Base-by-base conservation (phyloP, 192 early-diverging fungal genomes). In the Linderina pennispora region DNA sequence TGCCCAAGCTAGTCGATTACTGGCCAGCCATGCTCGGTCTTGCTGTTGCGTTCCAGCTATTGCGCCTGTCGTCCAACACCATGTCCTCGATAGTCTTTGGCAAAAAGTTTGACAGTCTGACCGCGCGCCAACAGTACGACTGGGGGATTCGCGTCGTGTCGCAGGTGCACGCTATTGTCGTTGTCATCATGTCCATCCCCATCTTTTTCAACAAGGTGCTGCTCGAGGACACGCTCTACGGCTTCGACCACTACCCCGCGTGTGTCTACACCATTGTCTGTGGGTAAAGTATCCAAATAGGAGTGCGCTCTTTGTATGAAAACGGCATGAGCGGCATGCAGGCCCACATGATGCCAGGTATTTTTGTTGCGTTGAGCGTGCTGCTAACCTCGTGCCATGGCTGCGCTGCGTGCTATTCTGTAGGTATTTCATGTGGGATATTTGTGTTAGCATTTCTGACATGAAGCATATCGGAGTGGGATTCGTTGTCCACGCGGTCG, bases 341-440 rank as follows among this genome's bases (percentile, higher is more conserved):
- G n/a, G n/a, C n/a, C n/a, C n/a, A n/a, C n/a, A n/a, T n/a, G n/a
- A n/a, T n/a, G n/a, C n/a, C n/a, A n/a, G n/a, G n/a, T n/a, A n/a
- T n/a, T n/a, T n/a, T n/a, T n/a, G n/a, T n/a, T n/a, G n/a, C n/a
- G n/a, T n/a, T n/a, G n/a, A n/a, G n/a, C n/a, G n/a, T n/a, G n/a
- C n/a, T n/a, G n/a, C n/a, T n/a, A n/a, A n/a, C n/a, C n/a, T n/a
- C n/a, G n/a, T n/a, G n/a, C n/a, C n/a, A n/a, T n/a, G n/a, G n/a
- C 28, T 31, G 5, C 11, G 6, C 28, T 17, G 0, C 3, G 26
- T 20, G 35, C 33, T 11, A 2, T 17, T 14, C 10, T 53, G 24
- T 66, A 88, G 89, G 14, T 95, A 92, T 65, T 97, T 97, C 74
- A 46, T 93, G 36, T 97, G 94, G 94, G 94, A 97, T 66, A 80